Conservation (phyloP, 2,329 filamentous ascomycete species). For the Curvularia eragrostidis region DNA sequence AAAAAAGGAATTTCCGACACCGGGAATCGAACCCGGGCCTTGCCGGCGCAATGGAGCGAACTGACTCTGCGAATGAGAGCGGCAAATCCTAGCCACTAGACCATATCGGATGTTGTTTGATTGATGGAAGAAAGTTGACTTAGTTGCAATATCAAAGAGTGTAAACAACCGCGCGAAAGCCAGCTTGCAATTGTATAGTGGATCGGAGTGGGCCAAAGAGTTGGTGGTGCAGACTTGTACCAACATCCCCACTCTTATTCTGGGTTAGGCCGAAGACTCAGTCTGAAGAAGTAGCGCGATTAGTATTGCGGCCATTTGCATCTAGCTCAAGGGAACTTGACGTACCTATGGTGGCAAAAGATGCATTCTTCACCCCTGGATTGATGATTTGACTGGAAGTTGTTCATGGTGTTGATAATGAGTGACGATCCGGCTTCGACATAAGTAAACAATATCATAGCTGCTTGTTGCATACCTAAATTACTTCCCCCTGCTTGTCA, state of each 20-base stretch:
- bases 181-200: too few species aligned
- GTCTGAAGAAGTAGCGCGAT: neutral
- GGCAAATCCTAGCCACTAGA: slow-evolving; percentile 48
- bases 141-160: too few species aligned
- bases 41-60: slow-evolving; percentile 37
- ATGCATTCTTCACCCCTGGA: neutral
- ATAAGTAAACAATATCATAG: neutral
- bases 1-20: neutral
- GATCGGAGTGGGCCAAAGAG: too few species aligned
- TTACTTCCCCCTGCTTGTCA: neutral
- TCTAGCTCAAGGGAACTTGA: neutral
- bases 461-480: neutral
- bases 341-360: neutral
- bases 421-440: neutral
- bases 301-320: neutral
- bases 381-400: neutral
- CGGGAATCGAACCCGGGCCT: slow-evolving; percentile 37
- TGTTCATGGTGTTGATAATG: neutral
- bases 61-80: slow-evolving; percentile 38
- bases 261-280: neutral
- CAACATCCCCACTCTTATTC: neutral
- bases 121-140: slow-evolving; percentile 8
- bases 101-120: slow-evolving; percentile 20
- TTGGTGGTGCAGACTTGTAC: neutral
- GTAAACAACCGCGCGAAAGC: too few species aligned